Evolutionary conservation across 805 yeast genomes (phyloP), one percentile per base, ranked within the genome.

Genomic region (Wickerhamiella musiphila): DNA sequence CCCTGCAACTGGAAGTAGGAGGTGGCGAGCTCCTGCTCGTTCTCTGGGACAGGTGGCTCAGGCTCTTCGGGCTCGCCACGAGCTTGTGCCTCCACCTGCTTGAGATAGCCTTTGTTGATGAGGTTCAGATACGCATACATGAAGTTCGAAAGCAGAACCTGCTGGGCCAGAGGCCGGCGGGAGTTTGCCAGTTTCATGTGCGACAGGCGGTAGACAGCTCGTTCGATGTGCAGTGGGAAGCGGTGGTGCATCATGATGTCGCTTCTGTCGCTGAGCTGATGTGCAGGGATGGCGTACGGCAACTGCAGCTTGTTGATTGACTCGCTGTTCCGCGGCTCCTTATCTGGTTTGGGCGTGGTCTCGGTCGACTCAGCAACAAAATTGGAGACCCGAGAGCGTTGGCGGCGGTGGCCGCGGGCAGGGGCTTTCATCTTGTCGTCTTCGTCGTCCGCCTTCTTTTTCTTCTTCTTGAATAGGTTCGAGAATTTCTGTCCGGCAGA

Each of bases 101-200:
- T 57, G 43, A 51, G 56, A 37, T 52, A 52, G 23, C 57, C 84
- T 51, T 86, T 95, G 53, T 86, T 93, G 35, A 90, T 94, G 54
- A 90, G 61, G 49, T 90, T 86, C 61, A 90, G 65, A 54, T 90
- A 90, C 1, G 95, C 86, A 51, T 90, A 90, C 98, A 90, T 90
- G 67, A 90, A 90, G 52, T 90, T 90, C 37, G 94, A 81, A 41
- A 90, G 57, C 31, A 90, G 53, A 2, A 90, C 98, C 52, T 90
- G 98, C 52, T 90, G 95, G 23, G 83, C 65, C 39, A 90, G 58
- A 18, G 92, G 90, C 37, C 96, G 62, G 49, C 82, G 78, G 1
- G 96, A 86, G 53, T 90, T 93, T 17, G 96, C 94, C 41, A 90
- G 63, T 53, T 90, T 90, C 51, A 90, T 59, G 54, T 90, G 98